Base-by-base conservation (phyloP, 257 asterid species). In the Solanum pennellii region DNA sequence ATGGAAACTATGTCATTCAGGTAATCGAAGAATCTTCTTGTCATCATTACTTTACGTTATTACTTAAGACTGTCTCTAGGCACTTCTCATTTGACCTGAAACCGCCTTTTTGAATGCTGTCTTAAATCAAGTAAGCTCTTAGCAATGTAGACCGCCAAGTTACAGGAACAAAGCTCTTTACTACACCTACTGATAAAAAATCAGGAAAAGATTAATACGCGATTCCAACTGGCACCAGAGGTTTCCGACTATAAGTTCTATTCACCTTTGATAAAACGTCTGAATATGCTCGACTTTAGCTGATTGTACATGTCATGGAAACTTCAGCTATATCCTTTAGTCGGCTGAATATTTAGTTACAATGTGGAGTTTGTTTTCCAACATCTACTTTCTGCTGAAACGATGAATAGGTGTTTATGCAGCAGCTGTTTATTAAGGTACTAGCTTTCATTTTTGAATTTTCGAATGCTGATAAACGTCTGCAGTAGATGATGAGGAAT, bases 1-100 rank as follows among this genome's bases (percentile, higher is more conserved):
- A 93, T 65, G 99, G 98, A 83, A 96, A 96, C 77, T 96, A 95
- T 29, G 99, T 96, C 87, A 93, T 96, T 91, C 99, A 96, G 99
- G 99, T 96, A 90, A 11, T 86, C n/a, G 0, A 47, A n/a, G n/a
- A n/a, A 25, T 75, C 83, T 21, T 21, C 13, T 27, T 52, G 41
- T 45, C 18, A 12, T 3, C 41, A 29, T 39, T 31, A 56, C 71
- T 69, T 16, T 20, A 20, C 18, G 8, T 20, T 23, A 20, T 18
- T 79, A 4, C 41, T 79, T 25, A 59, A 7, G 1, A 18, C 65
- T 1, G 45, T 35, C 79, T 72, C 27, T 5, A 18, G 79, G 79
- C 79, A 35, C 79, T 72, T 72, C 15, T 33, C 79, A 18, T 33
- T 72, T 72, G 4, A 25, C 79, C 79, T 72, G 44, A 0, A 72